These are phyloP conservation scores for Diospyros lotus DNA, from an alignment of 148 eudicot species.

Conservation along the genomic window DNA sequence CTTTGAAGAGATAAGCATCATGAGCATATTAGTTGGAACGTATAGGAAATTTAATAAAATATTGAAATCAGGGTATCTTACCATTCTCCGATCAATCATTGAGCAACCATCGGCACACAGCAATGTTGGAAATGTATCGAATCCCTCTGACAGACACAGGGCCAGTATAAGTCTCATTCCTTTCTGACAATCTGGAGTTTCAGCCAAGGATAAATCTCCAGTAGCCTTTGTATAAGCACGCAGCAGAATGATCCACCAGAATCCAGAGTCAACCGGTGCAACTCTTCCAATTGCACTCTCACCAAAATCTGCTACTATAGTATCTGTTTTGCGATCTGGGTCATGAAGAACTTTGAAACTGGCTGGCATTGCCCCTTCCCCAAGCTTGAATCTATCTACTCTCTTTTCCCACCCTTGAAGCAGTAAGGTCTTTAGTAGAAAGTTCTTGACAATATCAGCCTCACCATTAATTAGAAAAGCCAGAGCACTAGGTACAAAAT, in stretches of 20 bases:
- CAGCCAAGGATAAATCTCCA: conserved; percentile 77
- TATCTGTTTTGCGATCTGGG: conserved; percentile 81
- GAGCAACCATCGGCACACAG: conserved; percentile 99
- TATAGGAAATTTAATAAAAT: neutral
- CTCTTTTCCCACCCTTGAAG: conserved; percentile 99
- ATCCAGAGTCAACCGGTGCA: conserved; percentile 98
- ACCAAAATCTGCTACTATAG: conserved; percentile 89
- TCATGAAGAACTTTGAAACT: conserved; percentile 98
- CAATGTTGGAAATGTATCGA: conserved; percentile 93
- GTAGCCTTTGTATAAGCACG: conserved; percentile 97
- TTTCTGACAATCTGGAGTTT: conserved; percentile 95
- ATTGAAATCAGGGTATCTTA: conserved; percentile 25
- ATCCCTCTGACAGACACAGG: conserved; percentile 90
- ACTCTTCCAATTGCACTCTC: conserved; percentile 99
- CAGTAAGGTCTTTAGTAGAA: conserved; percentile 82
- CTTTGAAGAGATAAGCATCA: neutral
- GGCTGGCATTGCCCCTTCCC: conserved; percentile 99
- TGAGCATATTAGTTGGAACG: neutral
- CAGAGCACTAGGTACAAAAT: conserved; percentile 97
- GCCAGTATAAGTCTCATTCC: conserved; percentile 86
- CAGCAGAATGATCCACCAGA: conserved; percentile 98
- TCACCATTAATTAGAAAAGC: conserved; percentile 98
- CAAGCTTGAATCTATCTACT: conserved; percentile 93
- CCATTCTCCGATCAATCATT: conserved; percentile 99
- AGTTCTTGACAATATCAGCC: conserved; percentile 95